Percentiles rank a stretch among this genome's conserved stretches.
These are phyloP conservation scores for Paraconiothyrium brasiliense DNA, from an alignment of 2,329 filamentous ascomycete genomes.

Conservation along the genomic window DNA sequence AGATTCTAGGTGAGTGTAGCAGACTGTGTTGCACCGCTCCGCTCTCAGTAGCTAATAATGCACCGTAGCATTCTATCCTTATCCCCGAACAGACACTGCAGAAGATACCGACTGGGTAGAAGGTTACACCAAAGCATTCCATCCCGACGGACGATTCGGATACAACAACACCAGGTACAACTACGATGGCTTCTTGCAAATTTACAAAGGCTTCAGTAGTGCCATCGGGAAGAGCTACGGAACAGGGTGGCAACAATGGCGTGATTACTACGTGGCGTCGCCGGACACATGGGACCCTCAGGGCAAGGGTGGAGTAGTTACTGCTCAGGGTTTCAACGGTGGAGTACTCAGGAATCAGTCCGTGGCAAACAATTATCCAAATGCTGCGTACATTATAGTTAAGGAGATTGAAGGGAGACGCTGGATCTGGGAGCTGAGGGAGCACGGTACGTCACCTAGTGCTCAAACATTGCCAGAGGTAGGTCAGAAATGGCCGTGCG, in stretches of 20 bases:
- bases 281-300: constrained; percentile 17
- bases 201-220: constrained; percentile 13
- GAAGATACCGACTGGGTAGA: constrained; percentile 14
- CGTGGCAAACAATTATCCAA: constrained; percentile 11
- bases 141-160: constrained; percentile 9
- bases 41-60: neutral
- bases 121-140: constrained; percentile 4
- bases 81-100: constrained; percentile 12
- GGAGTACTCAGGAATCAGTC: constrained; percentile 5
- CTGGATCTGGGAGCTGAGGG: constrained; percentile 17
- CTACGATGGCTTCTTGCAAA: constrained; percentile 10
- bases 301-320: constrained; percentile 13
- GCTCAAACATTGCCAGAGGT: constrained; percentile 7
- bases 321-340: constrained; percentile 13
- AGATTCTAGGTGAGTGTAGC: neutral
- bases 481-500: constrained; percentile 13
- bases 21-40: neutral
- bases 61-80: constrained; percentile 16
- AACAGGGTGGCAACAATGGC: constrained; percentile 16
- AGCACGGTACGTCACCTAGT: constrained; percentile 12
- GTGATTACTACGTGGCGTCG: constrained; percentile 19
- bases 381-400: constrained; percentile 14
- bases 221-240: constrained; percentile 14
- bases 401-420: constrained; percentile 15
- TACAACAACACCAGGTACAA: constrained; percentile 18